Conservation (phyloP, 1,284 basidiomycete genomes). For the Naganishia cerealis region DNA sequence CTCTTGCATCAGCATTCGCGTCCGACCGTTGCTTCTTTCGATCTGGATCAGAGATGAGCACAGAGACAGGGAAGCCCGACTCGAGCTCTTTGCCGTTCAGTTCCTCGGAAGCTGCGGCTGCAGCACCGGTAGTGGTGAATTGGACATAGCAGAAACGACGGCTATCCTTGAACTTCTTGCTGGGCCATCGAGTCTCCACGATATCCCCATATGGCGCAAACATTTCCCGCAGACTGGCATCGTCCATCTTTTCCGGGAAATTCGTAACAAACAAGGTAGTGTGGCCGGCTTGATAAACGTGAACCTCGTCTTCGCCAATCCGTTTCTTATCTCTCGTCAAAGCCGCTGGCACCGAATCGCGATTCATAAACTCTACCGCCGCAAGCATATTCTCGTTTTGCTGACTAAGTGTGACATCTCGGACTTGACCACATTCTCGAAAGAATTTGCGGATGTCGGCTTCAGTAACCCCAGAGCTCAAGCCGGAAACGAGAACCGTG, state of each 20-base stretch:
- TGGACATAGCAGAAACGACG: constrained; percentile 95
- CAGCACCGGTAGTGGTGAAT: constrained; percentile 75
- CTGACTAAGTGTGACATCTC: constrained; percentile 59
- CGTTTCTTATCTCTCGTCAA: constrained; percentile 91
- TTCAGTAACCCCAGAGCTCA: constrained; percentile 66
- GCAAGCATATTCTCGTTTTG: constrained; percentile 23
- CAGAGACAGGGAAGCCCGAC: constrained; percentile 67
- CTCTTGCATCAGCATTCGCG: constrained; percentile 73
- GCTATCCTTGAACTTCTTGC: constrained; percentile 87
- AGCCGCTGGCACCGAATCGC: constrained; percentile 74
- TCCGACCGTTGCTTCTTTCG: constrained; percentile 84
- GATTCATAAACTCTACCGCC: constrained; percentile 35
- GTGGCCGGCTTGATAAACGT: constrained; percentile 85
- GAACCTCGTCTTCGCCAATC: constrained; percentile 69
- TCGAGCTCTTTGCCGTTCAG: constrained; percentile 75
- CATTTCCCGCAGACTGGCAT: constrained; percentile 69
- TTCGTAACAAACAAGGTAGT: constrained; percentile 96
- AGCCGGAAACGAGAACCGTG: constrained; percentile 81
- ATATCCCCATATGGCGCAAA: constrained; percentile 85
- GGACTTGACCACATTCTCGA: constrained; percentile 79
- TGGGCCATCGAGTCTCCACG: constrained; percentile 96
- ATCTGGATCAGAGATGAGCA: constrained; percentile 86
- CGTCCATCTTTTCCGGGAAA: constrained; percentile 83
- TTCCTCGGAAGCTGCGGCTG: constrained; percentile 74
- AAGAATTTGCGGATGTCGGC: constrained; percentile 72